Evolutionary conservation across 495 filamentous ascomycete species (phyloP).

Genomic region (Evernia prunastri): DNA sequence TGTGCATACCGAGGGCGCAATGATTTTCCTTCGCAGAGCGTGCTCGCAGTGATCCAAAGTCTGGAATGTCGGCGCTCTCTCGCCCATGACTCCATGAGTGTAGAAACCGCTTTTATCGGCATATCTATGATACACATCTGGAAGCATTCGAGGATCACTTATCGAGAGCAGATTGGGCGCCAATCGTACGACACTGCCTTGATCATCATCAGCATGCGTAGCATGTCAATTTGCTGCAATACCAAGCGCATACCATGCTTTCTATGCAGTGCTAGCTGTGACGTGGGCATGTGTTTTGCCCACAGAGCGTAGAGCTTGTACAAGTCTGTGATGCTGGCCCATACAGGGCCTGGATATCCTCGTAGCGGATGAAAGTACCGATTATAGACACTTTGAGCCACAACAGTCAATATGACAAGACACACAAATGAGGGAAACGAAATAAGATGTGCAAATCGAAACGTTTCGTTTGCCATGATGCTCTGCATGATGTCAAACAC

Average conservation of each 20-base stretch:
- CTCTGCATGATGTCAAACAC: too few species aligned
- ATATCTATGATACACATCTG: constrained; percentile 2
- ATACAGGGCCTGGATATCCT: background rate
- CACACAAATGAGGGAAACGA: background rate
- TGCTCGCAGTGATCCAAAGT: background rate
- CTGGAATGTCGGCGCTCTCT: background rate
- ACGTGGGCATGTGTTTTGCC: background rate
- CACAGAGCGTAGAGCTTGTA: constrained; percentile 3
- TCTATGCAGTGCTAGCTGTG: background rate
- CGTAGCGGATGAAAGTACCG: constrained; percentile 4
- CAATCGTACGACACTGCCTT: constrained; percentile 1
- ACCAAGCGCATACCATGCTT: background rate
- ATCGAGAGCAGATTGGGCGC: constrained; percentile 7
- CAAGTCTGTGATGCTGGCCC: background rate
- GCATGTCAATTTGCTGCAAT: background rate
- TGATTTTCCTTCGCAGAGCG: background rate
- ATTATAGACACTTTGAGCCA: background rate
- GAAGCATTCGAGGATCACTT: constrained; percentile 1
- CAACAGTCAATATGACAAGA: background rate
- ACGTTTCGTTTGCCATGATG: too few species aligned
- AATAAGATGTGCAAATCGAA: too few species aligned
- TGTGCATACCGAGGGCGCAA: background rate
- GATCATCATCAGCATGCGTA: background rate
- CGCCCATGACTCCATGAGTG: background rate
- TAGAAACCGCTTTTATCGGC: constrained; percentile 1